phyloP scores from a whole-genome alignment of 2,329 filamentous ascomycete genomes.

The Pseudogymnoascus pannorum region DNA sequence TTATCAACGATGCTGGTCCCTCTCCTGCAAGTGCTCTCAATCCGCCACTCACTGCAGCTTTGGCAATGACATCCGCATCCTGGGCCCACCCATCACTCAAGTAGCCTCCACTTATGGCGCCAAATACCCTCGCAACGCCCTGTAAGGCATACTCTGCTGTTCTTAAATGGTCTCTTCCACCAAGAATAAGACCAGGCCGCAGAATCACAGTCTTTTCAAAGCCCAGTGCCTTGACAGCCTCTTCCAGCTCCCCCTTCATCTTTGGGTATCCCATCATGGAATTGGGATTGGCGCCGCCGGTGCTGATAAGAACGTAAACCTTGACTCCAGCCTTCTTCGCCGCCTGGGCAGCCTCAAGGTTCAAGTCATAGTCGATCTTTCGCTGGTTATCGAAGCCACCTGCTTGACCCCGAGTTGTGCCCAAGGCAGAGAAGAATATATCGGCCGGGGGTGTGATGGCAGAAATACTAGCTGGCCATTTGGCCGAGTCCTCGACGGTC shows the following conservation, averaged over 20 bases:
- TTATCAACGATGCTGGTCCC: conserved; percentile 39
- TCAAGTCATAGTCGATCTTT: conserved; percentile 82
- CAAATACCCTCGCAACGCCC: conserved; percentile 47
- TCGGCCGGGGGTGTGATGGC: conserved; percentile 47
- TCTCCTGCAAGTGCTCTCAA: conserved; percentile 34
- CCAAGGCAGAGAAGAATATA: conserved; percentile 70
- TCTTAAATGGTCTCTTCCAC: conserved; percentile 56
- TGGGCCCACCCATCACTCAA: conserved; percentile 59
- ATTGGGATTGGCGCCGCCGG: conserved; percentile 39
- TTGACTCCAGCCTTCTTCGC: conserved; percentile 65
- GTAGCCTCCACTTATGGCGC: conserved; percentile 42
- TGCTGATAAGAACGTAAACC: conserved; percentile 48
- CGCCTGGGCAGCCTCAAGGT: conserved; percentile 67
- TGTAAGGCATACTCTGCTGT: conserved; percentile 50
- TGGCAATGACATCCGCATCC: conserved; percentile 53
- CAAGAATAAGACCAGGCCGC: conserved; percentile 68
- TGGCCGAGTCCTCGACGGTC: conserved; percentile 58
- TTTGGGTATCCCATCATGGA: conserved; percentile 47
- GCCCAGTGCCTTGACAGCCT: conserved; percentile 59
- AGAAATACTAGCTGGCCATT: conserved; percentile 58
- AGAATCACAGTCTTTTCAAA: conserved; percentile 75
- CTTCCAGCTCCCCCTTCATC: conserved; percentile 88
- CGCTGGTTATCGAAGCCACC: conserved; percentile 74
- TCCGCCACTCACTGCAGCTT: conserved; percentile 43
- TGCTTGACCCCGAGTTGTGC: conserved; percentile 68